phyloP scores from a whole-genome alignment of 2,329 filamentous ascomycete genomes.

The Pseudogymnoascus sp. region DNA sequence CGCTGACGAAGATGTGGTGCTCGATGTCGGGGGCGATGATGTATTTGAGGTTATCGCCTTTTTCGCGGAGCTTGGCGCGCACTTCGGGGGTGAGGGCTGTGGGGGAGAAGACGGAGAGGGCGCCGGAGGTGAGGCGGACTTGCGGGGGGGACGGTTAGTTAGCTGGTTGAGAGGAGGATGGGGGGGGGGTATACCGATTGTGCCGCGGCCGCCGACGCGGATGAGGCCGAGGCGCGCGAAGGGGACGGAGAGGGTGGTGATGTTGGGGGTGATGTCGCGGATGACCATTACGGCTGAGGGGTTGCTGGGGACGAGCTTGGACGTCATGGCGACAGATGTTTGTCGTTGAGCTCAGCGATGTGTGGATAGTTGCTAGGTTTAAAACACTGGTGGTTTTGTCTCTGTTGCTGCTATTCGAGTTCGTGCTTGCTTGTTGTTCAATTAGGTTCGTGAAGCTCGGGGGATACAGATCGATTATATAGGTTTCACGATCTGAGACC shows the following conservation, averaged over 20 bases:
- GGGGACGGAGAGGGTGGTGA: conserved; percentile 73
- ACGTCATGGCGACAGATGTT: background rate
- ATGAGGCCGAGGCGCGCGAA: conserved; percentile 74
- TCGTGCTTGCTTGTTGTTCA: background rate
- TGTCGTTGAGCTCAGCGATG: background rate
- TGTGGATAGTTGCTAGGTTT: background rate
- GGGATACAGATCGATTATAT: background rate
- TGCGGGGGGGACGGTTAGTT: conserved; percentile 17
- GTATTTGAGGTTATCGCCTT: conserved; percentile 69
- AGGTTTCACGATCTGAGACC: background rate
- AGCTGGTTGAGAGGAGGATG: background rate
- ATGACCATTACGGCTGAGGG: conserved; percentile 85
- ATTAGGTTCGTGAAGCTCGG: background rate
- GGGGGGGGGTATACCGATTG: conserved; percentile 54
- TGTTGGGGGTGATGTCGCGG: conserved; percentile 69
- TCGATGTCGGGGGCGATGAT: conserved; percentile 82
- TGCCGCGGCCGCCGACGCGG: conserved; percentile 80
- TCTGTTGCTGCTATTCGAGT: background rate
- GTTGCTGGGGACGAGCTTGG: conserved; percentile 53
- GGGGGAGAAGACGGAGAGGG: conserved; percentile 84
- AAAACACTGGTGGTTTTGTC: background rate
- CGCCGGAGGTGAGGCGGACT: conserved; percentile 72
- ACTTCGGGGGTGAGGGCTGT: conserved; percentile 74
- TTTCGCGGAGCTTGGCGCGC: conserved; percentile 52
- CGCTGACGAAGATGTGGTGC: conserved; percentile 87